These are phyloP conservation scores for Beauveria asiatica DNA, from an alignment of 2,329 filamentous ascomycete genomes.

Conservation along the genomic window DNA sequence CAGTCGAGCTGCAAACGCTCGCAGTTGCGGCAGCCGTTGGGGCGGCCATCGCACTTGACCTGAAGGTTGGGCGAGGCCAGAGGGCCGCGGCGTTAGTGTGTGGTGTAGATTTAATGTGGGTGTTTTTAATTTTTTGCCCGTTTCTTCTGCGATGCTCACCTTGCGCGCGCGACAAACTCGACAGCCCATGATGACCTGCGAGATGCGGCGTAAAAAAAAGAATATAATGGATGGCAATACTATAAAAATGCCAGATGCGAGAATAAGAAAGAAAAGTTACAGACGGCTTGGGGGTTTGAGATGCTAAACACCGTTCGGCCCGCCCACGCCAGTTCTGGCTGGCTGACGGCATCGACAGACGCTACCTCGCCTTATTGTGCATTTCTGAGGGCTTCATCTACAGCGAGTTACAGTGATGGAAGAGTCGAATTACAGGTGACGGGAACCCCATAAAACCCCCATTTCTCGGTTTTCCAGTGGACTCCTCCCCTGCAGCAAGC, in stretches of 20 bases:
- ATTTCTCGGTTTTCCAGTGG: background rate
- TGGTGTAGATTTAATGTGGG: background rate
- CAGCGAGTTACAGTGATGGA: background rate
- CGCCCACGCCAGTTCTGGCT: background rate
- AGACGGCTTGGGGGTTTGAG: background rate
- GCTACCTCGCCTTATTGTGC: background rate
- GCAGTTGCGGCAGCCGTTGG: conserved; percentile 33
- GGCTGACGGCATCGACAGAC: conserved; percentile 2
- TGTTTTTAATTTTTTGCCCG: background rate
- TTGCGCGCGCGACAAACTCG: conserved; percentile 33
- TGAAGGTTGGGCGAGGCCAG: conserved; percentile 13
- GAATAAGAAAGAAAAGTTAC: background rate
- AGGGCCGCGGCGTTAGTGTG: conserved; percentile 3
- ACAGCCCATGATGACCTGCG: conserved; percentile 26
- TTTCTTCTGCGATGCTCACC: conserved; percentile 16
- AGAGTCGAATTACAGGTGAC: background rate
- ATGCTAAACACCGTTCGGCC: conserved; percentile 5
- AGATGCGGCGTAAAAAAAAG: background rate
- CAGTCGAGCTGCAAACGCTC: conserved; percentile 34
- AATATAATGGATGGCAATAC: background rate
- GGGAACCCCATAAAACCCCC: background rate
- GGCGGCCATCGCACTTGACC: conserved; percentile 35
- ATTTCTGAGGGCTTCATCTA: background rate
- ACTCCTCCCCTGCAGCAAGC: background rate
- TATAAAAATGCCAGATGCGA: background rate